Conservation (phyloP, 176 grass and related monocot species). For the Triticum monococcum region DNA sequence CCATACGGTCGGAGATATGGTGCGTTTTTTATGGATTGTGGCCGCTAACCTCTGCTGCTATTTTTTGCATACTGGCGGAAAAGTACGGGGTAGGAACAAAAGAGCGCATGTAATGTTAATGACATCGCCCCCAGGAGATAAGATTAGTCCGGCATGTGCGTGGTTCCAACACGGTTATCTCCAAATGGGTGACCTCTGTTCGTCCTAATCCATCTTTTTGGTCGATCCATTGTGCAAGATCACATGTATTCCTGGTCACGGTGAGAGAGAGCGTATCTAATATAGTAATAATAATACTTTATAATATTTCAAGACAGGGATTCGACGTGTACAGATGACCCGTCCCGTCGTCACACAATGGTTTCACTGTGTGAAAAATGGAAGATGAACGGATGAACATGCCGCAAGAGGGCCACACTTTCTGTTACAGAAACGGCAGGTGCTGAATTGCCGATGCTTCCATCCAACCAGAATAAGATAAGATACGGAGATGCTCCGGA, state of each 20-base stretch:
- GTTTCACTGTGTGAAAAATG: neutral
- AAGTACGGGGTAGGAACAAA: neutral
- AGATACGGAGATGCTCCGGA: neutral
- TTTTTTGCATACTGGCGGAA: neutral
- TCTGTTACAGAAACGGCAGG: neutral
- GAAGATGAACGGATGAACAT: neutral
- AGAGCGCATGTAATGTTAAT: neutral
- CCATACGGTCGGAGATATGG: neutral
- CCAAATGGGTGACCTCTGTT: neutral
- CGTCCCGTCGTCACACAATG: neutral
- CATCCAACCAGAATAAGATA: slow-evolving; percentile 1
- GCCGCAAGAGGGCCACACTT: neutral
- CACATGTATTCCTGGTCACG: neutral
- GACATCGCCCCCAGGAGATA: neutral
- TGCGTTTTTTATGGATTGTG: neutral
- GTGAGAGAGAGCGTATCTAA: neutral
- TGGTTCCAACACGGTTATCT: too few relatives aligned
- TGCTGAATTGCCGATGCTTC: neutral
- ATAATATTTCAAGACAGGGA: neutral
- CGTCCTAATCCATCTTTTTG: neutral
- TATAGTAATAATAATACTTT: neutral
- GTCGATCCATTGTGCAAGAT: neutral
- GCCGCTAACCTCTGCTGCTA: neutral
- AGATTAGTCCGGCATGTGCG: neutral
- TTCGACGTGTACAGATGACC: neutral